phyloP scores from a whole-genome alignment of 179 eudicot species.

The Gypsophila paniculata region DNA sequence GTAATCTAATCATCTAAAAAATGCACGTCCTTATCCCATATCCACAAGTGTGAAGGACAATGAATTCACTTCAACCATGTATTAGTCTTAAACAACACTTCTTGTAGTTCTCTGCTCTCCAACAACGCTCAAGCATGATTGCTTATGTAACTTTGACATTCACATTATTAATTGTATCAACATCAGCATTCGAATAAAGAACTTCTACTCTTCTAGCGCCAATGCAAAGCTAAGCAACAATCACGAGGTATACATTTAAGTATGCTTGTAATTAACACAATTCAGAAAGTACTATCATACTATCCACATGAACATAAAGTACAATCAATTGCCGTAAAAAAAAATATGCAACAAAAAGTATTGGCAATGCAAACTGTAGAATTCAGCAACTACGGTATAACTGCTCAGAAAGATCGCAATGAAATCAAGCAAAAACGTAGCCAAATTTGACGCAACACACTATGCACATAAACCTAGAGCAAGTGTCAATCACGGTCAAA shows the following conservation, averaged over 20 bases:
- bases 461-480: too few relatives aligned
- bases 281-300: neutral
- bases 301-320: neutral
- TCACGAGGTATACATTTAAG: neutral
- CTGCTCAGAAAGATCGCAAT: neutral
- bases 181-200: neutral
- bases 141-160: too few relatives aligned
- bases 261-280: neutral
- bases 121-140: neutral
- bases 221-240: neutral
- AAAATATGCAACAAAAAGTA: neutral
- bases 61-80: neutral
- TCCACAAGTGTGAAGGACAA: neutral
- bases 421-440: too few relatives aligned
- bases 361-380: neutral
- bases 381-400: neutral
- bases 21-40: neutral
- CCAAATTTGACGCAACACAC: too few relatives aligned
- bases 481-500: too few relatives aligned
- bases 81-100: neutral
- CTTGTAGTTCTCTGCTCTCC: neutral
- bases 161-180: too few relatives aligned
- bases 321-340: conserved; percentile 10
- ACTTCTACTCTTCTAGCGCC: neutral
- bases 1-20: neutral